Evolutionary conservation across 805 yeast species (phyloP), one percentile per base, ranked within the genome.

Genomic region (Debaryomyces hansenii): DNA sequence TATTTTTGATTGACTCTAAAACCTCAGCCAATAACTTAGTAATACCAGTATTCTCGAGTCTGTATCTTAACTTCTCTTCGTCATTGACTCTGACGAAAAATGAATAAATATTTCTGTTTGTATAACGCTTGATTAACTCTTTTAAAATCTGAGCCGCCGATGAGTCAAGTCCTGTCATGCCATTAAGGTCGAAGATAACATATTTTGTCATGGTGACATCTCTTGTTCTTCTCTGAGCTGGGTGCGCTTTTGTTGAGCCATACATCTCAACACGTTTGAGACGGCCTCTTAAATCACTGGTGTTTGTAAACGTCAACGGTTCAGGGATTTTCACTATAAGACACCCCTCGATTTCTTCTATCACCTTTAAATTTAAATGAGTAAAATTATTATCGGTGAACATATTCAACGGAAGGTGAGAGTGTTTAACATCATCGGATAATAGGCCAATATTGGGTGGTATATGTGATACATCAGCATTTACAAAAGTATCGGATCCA

Each of bases 301-400:
- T 62, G 47, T 72, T 72, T 12, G 75, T 67, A 50, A 72, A 72
- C 3, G 75, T 70, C 37, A 72, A 55, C 8, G 77, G 76, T 51
- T 72, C 77, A 2, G 77, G 77, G 31, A 72, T 70, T 47, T 65
- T 69, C 16, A 72, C 62, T 9, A 72, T 71, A 10, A 72, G 56
- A 53, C 76, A 71, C 5, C 77, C 77, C 51, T 72, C 77, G 31
- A 72, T 67, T 46, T 72, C 76, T 43, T 72, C 77, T 14, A 72
- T 51, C 1, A 64, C 70, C 16, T 60, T 63, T 16, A 63, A 57
- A 46, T 72, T 70, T 24, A 72, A 59, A 11, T 62, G 66, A 3
- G 71, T 63, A 37, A 65, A 61, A 47, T 68, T 52, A 16, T 64
- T 67, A 46, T 68, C 72, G 3, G 65, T 60, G 48, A 72, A 70